Percentiles rank a stretch among this genome's conserved stretches.
Evolutionary conservation across 495 filamentous ascomycete genomes (phyloP).

Genomic region (Podospora fimiseda): DNA sequence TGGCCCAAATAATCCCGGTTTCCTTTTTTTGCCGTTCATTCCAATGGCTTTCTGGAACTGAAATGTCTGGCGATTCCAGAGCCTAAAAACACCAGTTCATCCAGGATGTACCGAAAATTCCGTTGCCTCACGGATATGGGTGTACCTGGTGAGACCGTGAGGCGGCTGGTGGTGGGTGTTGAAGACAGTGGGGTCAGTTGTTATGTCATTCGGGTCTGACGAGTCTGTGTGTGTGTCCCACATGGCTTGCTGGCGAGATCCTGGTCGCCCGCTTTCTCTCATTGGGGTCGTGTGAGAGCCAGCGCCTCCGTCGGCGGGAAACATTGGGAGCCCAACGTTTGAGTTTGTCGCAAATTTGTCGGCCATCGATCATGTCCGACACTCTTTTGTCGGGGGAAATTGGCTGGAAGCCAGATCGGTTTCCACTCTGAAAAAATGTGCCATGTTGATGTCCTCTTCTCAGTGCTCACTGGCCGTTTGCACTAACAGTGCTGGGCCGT

Average conservation of each 20-base stretch:
- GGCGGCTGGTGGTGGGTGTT: too few species aligned
- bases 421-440: not conserved
- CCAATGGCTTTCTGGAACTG: not conserved
- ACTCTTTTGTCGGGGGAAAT: too few species aligned
- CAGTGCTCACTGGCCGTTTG: conserved; percentile 12
- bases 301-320: not conserved
- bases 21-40: conserved; percentile 1
- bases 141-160: not conserved
- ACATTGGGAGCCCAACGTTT: not conserved
- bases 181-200: conserved; percentile 5
- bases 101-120: too few species aligned
- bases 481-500: conserved; percentile 17
- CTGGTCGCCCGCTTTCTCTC: conserved; percentile 18
- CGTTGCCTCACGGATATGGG: not conserved
- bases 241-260: conserved; percentile 19
- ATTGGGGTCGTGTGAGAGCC: not conserved
- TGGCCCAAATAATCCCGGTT: not conserved
- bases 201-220: conserved; percentile 14
- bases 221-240: conserved; percentile 11
- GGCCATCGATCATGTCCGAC: not conserved
- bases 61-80: too few species aligned
- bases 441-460: not conserved
- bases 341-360: not conserved
- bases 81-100: too few species aligned
- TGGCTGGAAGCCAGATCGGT: too few species aligned